A percentile compares a stretch with the other conserved stretches of the same genome.
Evolutionary conservation across 164 flowering plant species (phyloP).

Genomic region (Kalanchoe fedtschenkoi): DNA sequence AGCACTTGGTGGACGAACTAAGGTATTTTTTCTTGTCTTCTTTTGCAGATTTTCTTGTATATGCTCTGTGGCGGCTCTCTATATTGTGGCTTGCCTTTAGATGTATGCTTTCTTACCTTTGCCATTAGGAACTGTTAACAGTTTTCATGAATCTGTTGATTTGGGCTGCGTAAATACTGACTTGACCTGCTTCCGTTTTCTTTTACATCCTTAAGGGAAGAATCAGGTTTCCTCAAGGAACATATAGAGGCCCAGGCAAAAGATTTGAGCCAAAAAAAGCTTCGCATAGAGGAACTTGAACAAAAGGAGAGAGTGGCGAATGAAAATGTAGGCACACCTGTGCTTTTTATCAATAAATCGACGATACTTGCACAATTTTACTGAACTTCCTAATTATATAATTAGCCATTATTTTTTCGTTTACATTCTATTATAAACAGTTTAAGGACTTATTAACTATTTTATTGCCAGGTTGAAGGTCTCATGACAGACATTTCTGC

Average conservation of each 20-base stretch:
- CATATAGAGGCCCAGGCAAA: constrained; percentile 64
- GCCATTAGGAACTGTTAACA: not conserved
- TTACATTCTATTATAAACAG: not conserved
- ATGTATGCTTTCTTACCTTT: not conserved
- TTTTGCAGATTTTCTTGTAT: not conserved
- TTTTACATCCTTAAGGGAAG: constrained; percentile 64
- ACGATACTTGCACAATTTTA: not conserved
- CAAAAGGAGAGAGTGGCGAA: constrained; percentile 86
- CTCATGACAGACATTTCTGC: constrained; percentile 91
- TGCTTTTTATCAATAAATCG: not conserved
- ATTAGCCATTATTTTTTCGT: not conserved
- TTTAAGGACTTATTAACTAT: not conserved
- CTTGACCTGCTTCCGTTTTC: constrained; percentile 10
- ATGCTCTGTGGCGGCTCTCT: not conserved
- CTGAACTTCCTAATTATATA: not conserved
- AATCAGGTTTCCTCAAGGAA: constrained; percentile 57
- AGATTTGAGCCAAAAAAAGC: constrained; percentile 62
- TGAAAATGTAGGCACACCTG: constrained; percentile 44
- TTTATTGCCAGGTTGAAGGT: constrained; percentile 63
- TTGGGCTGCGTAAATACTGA: not conserved
- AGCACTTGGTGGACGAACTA: constrained; percentile 64
- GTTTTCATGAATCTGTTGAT: not conserved
- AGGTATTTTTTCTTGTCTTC: constrained; percentile 36
- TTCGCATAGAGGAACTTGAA: constrained; percentile 59
- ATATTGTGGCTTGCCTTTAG: constrained; percentile 6